Evolutionary conservation across 176 grass and related monocot genomes (phyloP), one percentile per base, ranked within the genome.

Genomic region (Rhynchospora pubera): DNA sequence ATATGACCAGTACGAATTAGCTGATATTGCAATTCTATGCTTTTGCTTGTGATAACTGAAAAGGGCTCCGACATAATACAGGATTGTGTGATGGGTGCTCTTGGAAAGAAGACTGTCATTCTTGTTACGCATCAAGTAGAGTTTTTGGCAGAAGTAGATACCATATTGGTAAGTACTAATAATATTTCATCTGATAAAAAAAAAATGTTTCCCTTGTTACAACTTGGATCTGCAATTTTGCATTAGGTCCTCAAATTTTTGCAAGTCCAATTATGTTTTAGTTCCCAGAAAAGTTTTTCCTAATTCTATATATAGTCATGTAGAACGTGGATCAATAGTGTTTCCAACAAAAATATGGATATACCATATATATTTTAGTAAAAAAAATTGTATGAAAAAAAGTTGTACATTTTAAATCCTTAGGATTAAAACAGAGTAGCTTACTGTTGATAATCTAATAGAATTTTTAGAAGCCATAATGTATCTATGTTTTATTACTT

Each of bases 41-140:
- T 52, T 21, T 79, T 42, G 34, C 16, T 32, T 50, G 22, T 61
- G 28, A 50, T 81, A 62, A 65, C 50, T 48, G 57, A 79, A 26
- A 42, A 32, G 4, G 15, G 13, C 21, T 62, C 19, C 46, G n/a
- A 81, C 64, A 5, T 15, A 81, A 78, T 91, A 81, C 82, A 93
- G 95, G 92, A 97, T 74, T 97, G 95, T 93, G 95, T 94, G 56
- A 97, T 89, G 90, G 64, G 88, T 53, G 95, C 95, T 91, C 89
- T 97, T 68, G 76, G 85, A 44, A 63, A 94, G 57, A 97, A 97
- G 85, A 94, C 95, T 7, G 89, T 94, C 2, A 84, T 94, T 85
- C 95, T 97, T 70, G 95, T 97, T 69, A 97, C 92, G 6, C 95
- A 97, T 74, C 95, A 97, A 79, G 90, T 97, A 10, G 95, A 97